A percentile compares a stretch with the other conserved stretches of the same genome.
phyloP scores from a whole-genome alignment of 1,284 basidiomycete genomes.

The Trichosporon inkin region DNA sequence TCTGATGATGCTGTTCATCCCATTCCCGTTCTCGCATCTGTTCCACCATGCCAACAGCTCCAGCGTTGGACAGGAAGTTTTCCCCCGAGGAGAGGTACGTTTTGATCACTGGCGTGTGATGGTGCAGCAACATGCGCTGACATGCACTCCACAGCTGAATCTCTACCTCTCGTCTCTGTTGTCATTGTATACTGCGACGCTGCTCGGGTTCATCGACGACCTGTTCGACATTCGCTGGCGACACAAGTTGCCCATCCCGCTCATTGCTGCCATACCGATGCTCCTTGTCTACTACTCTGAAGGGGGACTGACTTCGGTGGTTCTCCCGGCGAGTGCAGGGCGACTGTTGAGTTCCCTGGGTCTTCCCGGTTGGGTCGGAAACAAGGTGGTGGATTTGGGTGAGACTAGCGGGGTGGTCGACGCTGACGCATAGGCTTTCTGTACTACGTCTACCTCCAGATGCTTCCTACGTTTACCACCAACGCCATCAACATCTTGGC shows the following conservation, averaged over 20 bases:
- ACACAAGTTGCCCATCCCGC: constrained; percentile 94
- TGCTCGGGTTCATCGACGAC: constrained; percentile 95
- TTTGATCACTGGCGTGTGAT: neutral
- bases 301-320: constrained; percentile 86
- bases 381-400: constrained; percentile 84
- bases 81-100: constrained; percentile 80
- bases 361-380: constrained; percentile 39
- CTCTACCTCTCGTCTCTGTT: constrained; percentile 89
- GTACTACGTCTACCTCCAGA: constrained; percentile 94
- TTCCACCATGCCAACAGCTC: constrained; percentile 45
- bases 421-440: constrained; percentile 45
- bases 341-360: constrained; percentile 54
- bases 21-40: constrained; percentile 76
- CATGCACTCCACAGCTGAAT: constrained; percentile 59
- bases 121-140: neutral
- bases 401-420: constrained; percentile 30
- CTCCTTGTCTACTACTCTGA: constrained; percentile 96
- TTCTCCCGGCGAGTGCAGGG: constrained; percentile 77
- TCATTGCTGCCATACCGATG: constrained; percentile 90
- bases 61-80: constrained; percentile 53
- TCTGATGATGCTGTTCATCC: constrained; percentile 77
- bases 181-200: constrained; percentile 82
- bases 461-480: constrained; percentile 93
- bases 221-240: constrained; percentile 98
- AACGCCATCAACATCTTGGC: constrained; percentile 99